A percentile compares a stretch with the other conserved stretches of the same genome.
Conservation (phyloP, 2,329 filamentous ascomycete species). For the Colletotrichum sp. region DNA sequence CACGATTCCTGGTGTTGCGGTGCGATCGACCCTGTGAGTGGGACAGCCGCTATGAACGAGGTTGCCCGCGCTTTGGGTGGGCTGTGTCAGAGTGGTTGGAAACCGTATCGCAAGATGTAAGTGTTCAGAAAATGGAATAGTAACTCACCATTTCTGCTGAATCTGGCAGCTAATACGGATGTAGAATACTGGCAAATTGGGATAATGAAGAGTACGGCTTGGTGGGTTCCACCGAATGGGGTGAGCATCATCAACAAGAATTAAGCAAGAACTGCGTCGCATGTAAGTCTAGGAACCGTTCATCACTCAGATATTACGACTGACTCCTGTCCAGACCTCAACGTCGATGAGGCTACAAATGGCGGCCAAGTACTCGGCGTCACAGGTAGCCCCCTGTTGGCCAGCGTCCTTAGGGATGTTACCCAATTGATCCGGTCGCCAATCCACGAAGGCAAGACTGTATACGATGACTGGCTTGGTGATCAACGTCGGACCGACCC, state of each 20-base stretch:
- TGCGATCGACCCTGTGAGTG: neutral
- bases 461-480: slow-evolving; percentile 49
- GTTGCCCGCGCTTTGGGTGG: neutral
- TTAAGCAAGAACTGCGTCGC: slow-evolving; percentile 66
- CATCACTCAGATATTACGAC: fast-evolving
- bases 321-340: neutral
- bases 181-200: slow-evolving; percentile 70
- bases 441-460: slow-evolving; percentile 51
- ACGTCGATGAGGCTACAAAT: neutral
- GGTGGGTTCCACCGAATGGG: slow-evolving; percentile 75
- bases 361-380: neutral
- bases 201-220: slow-evolving; percentile 74
- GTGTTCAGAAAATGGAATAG: neutral
- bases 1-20: neutral
- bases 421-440: slow-evolving; percentile 50
- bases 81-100: neutral
- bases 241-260: slow-evolving; percentile 74
- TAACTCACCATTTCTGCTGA: neutral
- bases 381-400: neutral
- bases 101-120: neutral
- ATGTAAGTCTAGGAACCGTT: slow-evolving; percentile 47
- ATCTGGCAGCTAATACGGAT: slow-evolving; percentile 29
- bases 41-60: neutral
- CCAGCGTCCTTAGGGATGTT: slow-evolving; percentile 34
- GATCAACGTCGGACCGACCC: neutral